Conservation (phyloP, 495 filamentous ascomycete species). For the Aspergillus mulundensis region DNA sequence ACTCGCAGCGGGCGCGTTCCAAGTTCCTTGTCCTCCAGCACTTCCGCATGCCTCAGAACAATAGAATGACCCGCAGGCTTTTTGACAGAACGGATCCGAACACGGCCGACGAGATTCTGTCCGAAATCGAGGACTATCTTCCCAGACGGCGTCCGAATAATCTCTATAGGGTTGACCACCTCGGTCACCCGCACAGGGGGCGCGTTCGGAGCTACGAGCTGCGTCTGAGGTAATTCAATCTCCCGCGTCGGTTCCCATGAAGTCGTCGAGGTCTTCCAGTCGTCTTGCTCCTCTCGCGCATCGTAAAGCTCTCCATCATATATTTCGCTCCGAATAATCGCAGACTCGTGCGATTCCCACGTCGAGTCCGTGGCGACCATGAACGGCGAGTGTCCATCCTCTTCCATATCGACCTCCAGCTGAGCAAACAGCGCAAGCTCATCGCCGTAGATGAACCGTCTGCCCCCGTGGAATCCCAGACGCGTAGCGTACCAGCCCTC, state of each 20-base stretch:
- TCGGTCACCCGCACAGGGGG: constrained; percentile 40
- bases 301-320: constrained; percentile 54
- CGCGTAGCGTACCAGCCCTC: constrained; percentile 54
- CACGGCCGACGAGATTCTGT: constrained; percentile 52
- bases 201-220: constrained; percentile 30
- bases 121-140: constrained; percentile 52
- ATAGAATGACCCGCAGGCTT: constrained; percentile 26
- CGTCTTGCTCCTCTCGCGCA: constrained; percentile 23
- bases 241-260: not conserved
- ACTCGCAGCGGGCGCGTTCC: constrained; percentile 44
- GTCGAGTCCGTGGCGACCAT: constrained; percentile 36
- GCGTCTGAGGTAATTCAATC: not conserved
- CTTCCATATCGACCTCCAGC: constrained; percentile 36
- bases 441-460: constrained; percentile 40
- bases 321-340: constrained; percentile 44
- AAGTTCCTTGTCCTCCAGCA: constrained; percentile 50
- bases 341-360: constrained; percentile 38
- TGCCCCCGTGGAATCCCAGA: constrained; percentile 39
- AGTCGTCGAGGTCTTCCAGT: not conserved
- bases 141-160: constrained; percentile 42
- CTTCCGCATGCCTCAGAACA: constrained; percentile 47
- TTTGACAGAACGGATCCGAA: constrained; percentile 32
- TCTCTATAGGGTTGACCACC: constrained; percentile 32
- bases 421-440: constrained; percentile 41
- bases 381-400: constrained; percentile 14